A percentile compares a stretch with the other conserved stretches of the same genome.
Conservation (phyloP, 139 green algal genomes). For the Bryopsis sp. region DNA sequence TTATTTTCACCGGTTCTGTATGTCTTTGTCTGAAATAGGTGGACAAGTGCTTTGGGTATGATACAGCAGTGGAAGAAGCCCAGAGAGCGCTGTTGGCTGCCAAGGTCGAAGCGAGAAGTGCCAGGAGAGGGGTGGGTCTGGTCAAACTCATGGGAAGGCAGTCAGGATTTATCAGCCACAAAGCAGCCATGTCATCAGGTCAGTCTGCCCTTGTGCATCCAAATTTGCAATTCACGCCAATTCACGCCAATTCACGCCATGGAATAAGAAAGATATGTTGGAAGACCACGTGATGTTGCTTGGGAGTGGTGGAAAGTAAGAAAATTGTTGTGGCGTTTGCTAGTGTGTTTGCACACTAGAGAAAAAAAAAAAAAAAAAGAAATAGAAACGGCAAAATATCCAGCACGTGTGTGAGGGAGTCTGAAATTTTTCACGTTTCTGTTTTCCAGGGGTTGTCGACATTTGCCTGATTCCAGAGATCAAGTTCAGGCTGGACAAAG, state of each 20-base stretch:
- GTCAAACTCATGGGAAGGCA: conserved; percentile 82
- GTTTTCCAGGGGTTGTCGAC: conserved; percentile 67
- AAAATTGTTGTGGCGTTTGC: no score
- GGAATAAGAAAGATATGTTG: no score
- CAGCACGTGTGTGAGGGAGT: no score
- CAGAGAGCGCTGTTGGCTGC: conserved; percentile 52
- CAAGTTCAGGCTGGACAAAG: conserved; percentile 65
- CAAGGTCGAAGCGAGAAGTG: conserved; percentile 65
- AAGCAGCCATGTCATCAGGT: conserved; percentile 57
- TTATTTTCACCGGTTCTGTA: no score
- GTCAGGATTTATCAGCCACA: conserved; percentile 77
- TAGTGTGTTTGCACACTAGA: no score
- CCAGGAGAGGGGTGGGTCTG: conserved; percentile 51
- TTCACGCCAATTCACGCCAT: no score
- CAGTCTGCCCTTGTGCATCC: background rate
- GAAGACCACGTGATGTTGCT: no score
- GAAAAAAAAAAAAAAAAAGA: no score
- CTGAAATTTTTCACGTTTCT: background rate
- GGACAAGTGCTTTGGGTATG: conserved; percentile 64
- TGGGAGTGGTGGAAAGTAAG: no score
- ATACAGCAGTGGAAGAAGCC: conserved; percentile 78
- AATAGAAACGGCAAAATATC: no score
- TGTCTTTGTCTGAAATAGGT: no score
- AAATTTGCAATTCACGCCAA: no score
- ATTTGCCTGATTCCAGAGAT: conserved; percentile 95